Base-by-base conservation (phyloP, 495 filamentous ascomycete species). In the Aspergillus indologenus region DNA sequence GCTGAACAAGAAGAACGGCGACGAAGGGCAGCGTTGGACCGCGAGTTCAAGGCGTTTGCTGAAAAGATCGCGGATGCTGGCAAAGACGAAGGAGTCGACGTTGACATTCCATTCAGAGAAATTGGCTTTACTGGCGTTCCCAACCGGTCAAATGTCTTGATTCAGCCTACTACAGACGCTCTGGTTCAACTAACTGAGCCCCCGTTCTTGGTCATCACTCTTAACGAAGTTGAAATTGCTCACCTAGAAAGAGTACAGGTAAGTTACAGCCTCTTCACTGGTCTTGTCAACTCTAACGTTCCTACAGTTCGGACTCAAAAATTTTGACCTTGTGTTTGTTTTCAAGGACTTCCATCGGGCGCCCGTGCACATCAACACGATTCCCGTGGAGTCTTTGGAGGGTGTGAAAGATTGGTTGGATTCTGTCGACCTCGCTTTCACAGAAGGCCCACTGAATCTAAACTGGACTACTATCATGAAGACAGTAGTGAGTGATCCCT, bases 401-500 rank as follows among this genome's bases (percentile, higher is more conserved):
- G 85, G 87, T 55, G 95, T 98, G 55, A 99, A 98, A 74, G 95
- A 98, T 71, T 99, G 93, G 91, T 83, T 99, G 19, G 92, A 98
- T 71, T 89, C 87, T 3, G 90, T 93, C 59, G 92, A 98, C 67
- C 93, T 99, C 60, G 85, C 95, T 24, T 98, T 85, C 80, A 89
- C 86, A 17, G 95, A 99, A 73, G 95, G 95, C 45, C 95, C 95
- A 7, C 81, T 99, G 62, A 99, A 99, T 75, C 79, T 99, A 59
- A 97, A 98, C 76, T 99, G 95, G 95, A 86, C 88, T 8, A 96
- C 91, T 20, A 99, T 99, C 69, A 99, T 99, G 92, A 99, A 99
- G 79, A 99, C 95, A 0, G 92, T 99, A 18, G 90, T 87, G 31
- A 85, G 88, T 44, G 90, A 99, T 70, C 90, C 95, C 8, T 92